Percentiles rank a stretch among this genome's conserved stretches.
These are phyloP conservation scores for Phytophthora cryptogea DNA, from an alignment of 352 stramenopile species.

Conservation along the genomic window DNA sequence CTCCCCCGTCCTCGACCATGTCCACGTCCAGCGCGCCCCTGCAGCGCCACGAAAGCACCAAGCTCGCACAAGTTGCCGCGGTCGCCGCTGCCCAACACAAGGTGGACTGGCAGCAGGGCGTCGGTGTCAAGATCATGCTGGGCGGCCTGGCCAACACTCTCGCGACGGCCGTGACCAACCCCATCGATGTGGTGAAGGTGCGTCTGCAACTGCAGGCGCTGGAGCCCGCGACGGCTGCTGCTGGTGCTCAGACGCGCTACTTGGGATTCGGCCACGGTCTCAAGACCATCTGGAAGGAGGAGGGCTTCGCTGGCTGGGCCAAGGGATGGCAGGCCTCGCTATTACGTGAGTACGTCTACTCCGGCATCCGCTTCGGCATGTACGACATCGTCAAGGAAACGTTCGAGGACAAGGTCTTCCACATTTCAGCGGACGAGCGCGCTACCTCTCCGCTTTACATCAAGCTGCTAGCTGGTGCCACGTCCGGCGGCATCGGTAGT, in stretches of 20 bases:
- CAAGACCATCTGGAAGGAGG: conserved; percentile 49
- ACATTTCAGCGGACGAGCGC: conserved; percentile 36
- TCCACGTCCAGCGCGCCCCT: conserved; percentile 16
- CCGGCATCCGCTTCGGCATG: conserved; percentile 68
- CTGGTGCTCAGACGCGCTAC: conserved; percentile 45
- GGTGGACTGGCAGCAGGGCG: conserved; percentile 45
- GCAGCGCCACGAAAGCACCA: conserved; percentile 22
- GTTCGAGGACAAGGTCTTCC: conserved; percentile 57
- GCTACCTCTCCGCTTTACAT: conserved; percentile 56
- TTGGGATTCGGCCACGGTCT: conserved; percentile 54
- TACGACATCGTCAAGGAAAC: conserved; percentile 77
- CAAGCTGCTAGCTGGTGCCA: conserved; percentile 63
- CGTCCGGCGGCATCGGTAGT: conserved; percentile 56
- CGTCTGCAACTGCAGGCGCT: conserved; percentile 60
- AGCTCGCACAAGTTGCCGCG: conserved; percentile 18
- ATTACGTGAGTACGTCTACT: conserved; percentile 70
- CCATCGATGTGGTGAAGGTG: conserved; percentile 67
- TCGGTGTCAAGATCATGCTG: conserved; percentile 59
- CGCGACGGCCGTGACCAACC: conserved; percentile 52
- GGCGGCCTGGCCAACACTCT: conserved; percentile 58
- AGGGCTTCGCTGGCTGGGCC: conserved; percentile 56
- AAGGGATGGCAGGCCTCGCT: conserved; percentile 65
- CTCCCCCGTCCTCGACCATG: conserved; percentile 10
- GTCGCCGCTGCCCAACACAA: conserved; percentile 28
- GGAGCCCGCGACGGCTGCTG: conserved; percentile 30